These are phyloP conservation scores for Calonectria henricotiae DNA, from an alignment of 2,329 filamentous ascomycete species.

Conservation along the genomic window DNA sequence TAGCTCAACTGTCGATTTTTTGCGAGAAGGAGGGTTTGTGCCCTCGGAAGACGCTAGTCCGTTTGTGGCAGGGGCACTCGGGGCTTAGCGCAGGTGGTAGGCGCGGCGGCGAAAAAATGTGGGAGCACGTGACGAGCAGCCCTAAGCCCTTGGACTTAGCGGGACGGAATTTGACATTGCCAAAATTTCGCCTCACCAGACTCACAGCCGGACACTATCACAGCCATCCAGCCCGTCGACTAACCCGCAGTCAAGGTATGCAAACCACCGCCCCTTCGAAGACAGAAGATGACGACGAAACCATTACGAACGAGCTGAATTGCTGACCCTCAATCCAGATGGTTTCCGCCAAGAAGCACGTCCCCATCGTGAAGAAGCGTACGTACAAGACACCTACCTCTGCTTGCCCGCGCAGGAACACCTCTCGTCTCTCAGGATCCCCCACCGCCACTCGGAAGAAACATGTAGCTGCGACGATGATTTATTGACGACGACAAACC, in stretches of 20 bases:
- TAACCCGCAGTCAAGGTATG: constrained; percentile 63
- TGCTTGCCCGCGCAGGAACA: constrained; percentile 36
- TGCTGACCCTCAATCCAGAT: constrained; percentile 74
- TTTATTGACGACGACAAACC: constrained; percentile 39
- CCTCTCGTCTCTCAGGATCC: constrained; percentile 12
- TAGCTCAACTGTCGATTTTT: constrained; percentile 48
- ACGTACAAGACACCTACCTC: constrained; percentile 67
- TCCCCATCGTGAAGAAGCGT: constrained; percentile 99
- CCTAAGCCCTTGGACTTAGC: constrained; percentile 57
- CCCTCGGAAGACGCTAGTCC: constrained; percentile 54
- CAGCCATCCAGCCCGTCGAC: constrained; percentile 57
- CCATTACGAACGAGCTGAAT: constrained; percentile 36
- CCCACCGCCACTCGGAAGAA: constrained; percentile 30
- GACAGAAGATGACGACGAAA: constrained; percentile 30
- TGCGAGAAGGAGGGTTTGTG: constrained; percentile 56
- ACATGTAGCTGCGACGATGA: constrained; percentile 38
- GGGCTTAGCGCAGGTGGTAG: constrained; percentile 22
- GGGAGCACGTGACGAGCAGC: constrained; percentile 54
- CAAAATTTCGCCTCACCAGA: constrained; percentile 58
- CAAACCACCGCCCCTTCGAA: constrained; percentile 36
- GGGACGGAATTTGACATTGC: constrained; percentile 53
- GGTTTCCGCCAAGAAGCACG: constrained; percentile 99
- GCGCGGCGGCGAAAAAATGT: constrained; percentile 37
- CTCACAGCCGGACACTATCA: constrained; percentile 57
- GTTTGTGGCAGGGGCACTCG: constrained; percentile 43